Conservation (phyloP, 257 asterid species). For the Solanum appendiculatum region DNA sequence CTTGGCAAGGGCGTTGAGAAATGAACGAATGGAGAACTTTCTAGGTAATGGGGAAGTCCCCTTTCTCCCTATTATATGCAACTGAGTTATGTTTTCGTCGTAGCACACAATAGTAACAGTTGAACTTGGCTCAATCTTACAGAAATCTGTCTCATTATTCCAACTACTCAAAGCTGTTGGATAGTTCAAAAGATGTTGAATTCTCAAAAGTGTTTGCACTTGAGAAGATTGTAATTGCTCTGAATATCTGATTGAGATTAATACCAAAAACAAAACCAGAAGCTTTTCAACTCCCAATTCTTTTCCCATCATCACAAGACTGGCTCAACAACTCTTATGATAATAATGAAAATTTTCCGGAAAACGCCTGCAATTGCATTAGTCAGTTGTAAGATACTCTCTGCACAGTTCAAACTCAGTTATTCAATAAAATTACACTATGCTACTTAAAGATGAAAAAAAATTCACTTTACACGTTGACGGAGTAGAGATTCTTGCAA, state of each 20-base stretch:
- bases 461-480: neutral
- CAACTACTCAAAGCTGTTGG: slow-evolving; percentile 36
- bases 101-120: slow-evolving; percentile 65
- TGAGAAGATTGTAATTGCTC: slow-evolving; percentile 45
- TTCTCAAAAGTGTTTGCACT: slow-evolving; percentile 34
- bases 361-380: neutral
- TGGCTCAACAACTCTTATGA: neutral
- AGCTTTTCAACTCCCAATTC: neutral
- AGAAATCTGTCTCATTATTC: slow-evolving; percentile 47
- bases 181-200: slow-evolving; percentile 37
- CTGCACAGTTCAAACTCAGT: neutral
- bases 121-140: slow-evolving; percentile 44
- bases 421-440: neutral
- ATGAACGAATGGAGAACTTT: slow-evolving; percentile 63
- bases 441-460: neutral
- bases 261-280: slow-evolving; percentile 13
- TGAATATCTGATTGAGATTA: slow-evolving; percentile 28
- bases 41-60: slow-evolving; percentile 29
- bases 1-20: slow-evolving; percentile 36
- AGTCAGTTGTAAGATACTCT: neutral
- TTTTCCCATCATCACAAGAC: neutral
- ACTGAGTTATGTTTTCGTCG: slow-evolving; percentile 59
- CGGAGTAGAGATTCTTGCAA: neutral
- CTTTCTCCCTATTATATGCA: slow-evolving; percentile 53
- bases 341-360: neutral